A percentile compares a stretch with the other conserved stretches of the same genome.
phyloP scores from a whole-genome alignment of 1,284 basidiomycete species.

The Gomphus bonarii region DNA sequence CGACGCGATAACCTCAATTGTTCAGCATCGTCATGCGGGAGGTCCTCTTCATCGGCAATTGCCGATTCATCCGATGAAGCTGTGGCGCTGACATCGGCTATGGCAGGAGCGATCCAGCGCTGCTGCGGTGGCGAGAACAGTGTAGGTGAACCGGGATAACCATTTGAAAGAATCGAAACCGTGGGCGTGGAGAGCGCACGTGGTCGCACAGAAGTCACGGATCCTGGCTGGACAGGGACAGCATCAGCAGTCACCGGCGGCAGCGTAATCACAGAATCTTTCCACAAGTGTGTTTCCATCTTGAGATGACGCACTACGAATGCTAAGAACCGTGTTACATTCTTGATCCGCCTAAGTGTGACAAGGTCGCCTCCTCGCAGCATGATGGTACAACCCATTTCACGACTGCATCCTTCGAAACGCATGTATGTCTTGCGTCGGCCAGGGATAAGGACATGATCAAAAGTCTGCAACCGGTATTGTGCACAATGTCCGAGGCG shows the following conservation, averaged over 20 bases:
- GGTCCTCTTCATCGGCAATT: slow-evolving; percentile 33
- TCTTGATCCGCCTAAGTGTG: slow-evolving; percentile 79
- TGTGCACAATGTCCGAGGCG: slow-evolving; percentile 84
- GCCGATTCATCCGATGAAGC: slow-evolving; percentile 10
- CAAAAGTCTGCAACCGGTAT: slow-evolving; percentile 89
- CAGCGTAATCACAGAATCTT: slow-evolving; percentile 81
- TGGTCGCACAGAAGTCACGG: slow-evolving; percentile 6
- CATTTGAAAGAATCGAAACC: slow-evolving; percentile 19
- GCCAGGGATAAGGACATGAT: slow-evolving; percentile 86
- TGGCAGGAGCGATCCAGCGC: slow-evolving; percentile 2
- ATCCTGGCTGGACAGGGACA: slow-evolving; percentile 34
- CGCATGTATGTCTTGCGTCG: slow-evolving; percentile 93
- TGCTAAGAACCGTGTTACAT: slow-evolving; percentile 83
- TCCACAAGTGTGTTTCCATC: slow-evolving; percentile 91
- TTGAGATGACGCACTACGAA: slow-evolving; percentile 89
- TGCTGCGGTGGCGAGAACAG: slow-evolving; percentile 9
- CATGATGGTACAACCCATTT: slow-evolving; percentile 91
- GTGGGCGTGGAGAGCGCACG: slow-evolving; percentile 17
- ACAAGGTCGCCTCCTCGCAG: slow-evolving; percentile 82
- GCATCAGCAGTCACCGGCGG: slow-evolving; percentile 60
- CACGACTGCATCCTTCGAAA: slow-evolving; percentile 88
- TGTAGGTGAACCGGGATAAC: slow-evolving; percentile 16
- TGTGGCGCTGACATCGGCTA: background rate
- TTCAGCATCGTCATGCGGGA: slow-evolving; percentile 60
- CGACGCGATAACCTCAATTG: slow-evolving; percentile 55